Evolutionary conservation across 192 early-diverging fungal species (phyloP), one percentile per base, ranked within the genome.

Genomic region (Coemansia sp.): DNA sequence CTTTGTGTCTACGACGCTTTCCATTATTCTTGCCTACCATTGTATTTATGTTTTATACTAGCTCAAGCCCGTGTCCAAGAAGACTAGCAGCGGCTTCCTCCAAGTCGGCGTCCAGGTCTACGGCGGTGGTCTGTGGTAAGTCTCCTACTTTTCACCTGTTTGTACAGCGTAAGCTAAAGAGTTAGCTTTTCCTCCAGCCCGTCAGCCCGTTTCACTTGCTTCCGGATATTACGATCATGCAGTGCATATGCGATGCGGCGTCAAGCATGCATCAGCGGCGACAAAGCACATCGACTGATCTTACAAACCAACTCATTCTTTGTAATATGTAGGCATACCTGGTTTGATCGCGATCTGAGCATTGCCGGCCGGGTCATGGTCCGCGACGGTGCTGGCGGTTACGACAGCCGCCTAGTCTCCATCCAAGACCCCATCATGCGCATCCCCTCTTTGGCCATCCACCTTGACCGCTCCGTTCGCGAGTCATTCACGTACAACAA

Each of bases 311-410:
- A 16, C 31, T 60, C 15, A 7, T n/a, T 16, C 50, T 55, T 38
- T 16, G 24, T 34, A 16, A 34, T 18, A 33, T 74, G 46, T 78
- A 92, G 92, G 93, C 90, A 97, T 80, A 97, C 98, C 33, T 99
- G 98, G 98, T 99, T 99, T 77, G 98, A 99, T 78, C 92, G 98
- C 72, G 98, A 99, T 83, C 85, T 99, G 67, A 90, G 89, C 76
- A 83, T 99, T 64, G 97, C 98, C 65, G 98, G 98, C 27, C 91
- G 96, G 43, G 94, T 96, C 31, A 81, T 99, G 74, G 88, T 98
- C 53, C 86, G 90, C 60, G 85, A 85, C 27, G 84, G 79, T 31
- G 88, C 89, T 49, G 93, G 91, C 46, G 89, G 88, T 20, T 88
- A 91, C 72, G 86, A 87, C 60, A 89, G 90, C 73, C 88, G 87